Evolutionary conservation across 108 stramenopile genomes (phyloP), one percentile per base, ranked within the genome.

Genomic region (Skeletonema marinoi): DNA sequence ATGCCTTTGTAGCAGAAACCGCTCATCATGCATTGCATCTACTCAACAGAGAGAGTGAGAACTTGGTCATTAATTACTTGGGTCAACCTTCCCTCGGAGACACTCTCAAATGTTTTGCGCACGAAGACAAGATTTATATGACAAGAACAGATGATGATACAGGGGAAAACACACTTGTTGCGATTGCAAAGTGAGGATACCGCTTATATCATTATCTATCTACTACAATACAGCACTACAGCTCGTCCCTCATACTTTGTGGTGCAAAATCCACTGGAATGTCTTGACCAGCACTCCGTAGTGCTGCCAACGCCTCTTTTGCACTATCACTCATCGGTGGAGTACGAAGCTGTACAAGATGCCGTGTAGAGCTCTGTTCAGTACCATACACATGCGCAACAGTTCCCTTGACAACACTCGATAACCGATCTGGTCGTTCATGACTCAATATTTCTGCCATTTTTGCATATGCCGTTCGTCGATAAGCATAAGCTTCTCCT

Each of bases 401-500:
- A 60, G 81, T 88, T 41, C 72, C 48, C 19, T 60, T 62, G 6
- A 82, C 73, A 29, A 75, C 73, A 10, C 59, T 63, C 13, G 36
- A 66, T 68, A 88, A 66, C 41, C 89, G 69, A 38, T 69, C 70
- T 3, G 64, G 21, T 44, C 89, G 83, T 80, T 88, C 84, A 29
- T 69, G 54, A 56, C 61, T 75, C 54, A 92, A 75, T 35, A 90
- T 80, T 42, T 76, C 71, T 33, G 73, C 78, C 91, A 92, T 92
- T 74, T 81, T 85, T 16, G 79, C 78, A 73, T 89, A 90, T 1
- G 91, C 91, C 30, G 69, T 46, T 61, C 92, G 78, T 42, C 92
- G 80, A 65, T 92, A 90, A 14, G 88, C 82, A 73, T 85, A 92
- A 10, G 92, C 89, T 75, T 92, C 88, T 33, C 92, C 92, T n/a